Conservation (phyloP, 495 filamentous ascomycete species). For the Pyrenopolyporus hunteri region DNA sequence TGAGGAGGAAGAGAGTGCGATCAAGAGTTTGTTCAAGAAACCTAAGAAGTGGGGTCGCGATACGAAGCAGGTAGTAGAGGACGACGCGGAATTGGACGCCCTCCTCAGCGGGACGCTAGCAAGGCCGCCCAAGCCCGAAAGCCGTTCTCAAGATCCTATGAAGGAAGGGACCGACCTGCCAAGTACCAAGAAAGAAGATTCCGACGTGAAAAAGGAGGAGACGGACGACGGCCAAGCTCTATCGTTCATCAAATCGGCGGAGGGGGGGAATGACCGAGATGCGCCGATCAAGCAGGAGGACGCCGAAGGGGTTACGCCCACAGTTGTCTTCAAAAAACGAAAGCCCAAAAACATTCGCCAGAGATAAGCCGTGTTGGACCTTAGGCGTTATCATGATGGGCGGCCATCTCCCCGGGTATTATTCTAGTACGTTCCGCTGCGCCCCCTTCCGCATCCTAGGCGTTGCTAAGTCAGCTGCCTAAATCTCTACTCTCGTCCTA, state of each 20-base stretch:
- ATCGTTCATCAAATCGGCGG: constrained; percentile 7
- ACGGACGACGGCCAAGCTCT: constrained; percentile 15
- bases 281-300: constrained; percentile 48
- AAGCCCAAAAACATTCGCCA: constrained; percentile 78
- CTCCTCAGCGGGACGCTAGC: constrained; percentile 61
- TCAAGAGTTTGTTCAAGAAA: constrained; percentile 62
- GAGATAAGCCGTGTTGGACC: constrained; percentile 37
- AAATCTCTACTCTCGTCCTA: background rate
- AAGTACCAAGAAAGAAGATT: constrained; percentile 50
- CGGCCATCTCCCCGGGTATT: background rate
- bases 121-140: constrained; percentile 41
- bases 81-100: constrained; percentile 72
- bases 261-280: constrained; percentile 17
- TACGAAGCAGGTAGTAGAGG: constrained; percentile 68
- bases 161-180: constrained; percentile 43
- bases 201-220: constrained; percentile 46
- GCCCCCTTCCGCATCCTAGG: background rate
- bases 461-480: background rate
- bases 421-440: background rate
- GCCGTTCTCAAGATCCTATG: background rate
- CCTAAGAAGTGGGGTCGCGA: constrained; percentile 76
- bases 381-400: background rate
- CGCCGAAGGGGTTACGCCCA: constrained; percentile 19
- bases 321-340: constrained; percentile 86
- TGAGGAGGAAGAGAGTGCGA: constrained; percentile 59